Evolutionary conservation across 305 asterid genomes (phyloP).

Genomic region (Striga hermonthica): DNA sequence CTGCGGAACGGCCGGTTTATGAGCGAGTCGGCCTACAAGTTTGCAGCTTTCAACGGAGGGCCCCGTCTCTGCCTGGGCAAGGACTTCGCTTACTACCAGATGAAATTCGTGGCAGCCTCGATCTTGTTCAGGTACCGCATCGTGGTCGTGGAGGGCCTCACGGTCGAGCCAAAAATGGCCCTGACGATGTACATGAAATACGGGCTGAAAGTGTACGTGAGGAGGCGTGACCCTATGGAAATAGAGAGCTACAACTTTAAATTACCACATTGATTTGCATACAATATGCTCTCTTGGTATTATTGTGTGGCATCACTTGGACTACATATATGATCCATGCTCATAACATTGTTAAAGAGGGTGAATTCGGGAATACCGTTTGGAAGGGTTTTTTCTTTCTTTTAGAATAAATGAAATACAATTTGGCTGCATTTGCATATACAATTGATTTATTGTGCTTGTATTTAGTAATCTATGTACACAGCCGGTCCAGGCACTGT

Average conservation of each 20-base stretch:
- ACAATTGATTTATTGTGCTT: too few species aligned
- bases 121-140: constrained; percentile 59
- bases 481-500: too few species aligned
- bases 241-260: constrained; percentile 26
- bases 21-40: constrained; percentile 91
- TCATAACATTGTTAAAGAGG: too few species aligned
- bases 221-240: constrained; percentile 38
- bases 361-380: too few species aligned
- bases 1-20: constrained; percentile 63
- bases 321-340: too few species aligned
- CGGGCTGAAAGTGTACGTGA: constrained; percentile 63
- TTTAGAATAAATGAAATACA: too few species aligned
- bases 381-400: too few species aligned
- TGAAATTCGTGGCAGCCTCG: constrained; percentile 89
- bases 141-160: constrained; percentile 51
- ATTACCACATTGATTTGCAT: constrained; percentile 11
- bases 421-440: too few species aligned
- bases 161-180: constrained; percentile 78
- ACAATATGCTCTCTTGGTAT: too few species aligned
- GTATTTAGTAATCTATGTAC: too few species aligned
- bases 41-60: constrained; percentile 92
- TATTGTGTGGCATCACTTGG: too few species aligned
- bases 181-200: constrained; percentile 86
- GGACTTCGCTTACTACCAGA: constrained; percentile 91
- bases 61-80: constrained; percentile 91